Base-by-base conservation (phyloP, 2,329 filamentous ascomycete genomes). In the Lecanicillium sp. region DNA sequence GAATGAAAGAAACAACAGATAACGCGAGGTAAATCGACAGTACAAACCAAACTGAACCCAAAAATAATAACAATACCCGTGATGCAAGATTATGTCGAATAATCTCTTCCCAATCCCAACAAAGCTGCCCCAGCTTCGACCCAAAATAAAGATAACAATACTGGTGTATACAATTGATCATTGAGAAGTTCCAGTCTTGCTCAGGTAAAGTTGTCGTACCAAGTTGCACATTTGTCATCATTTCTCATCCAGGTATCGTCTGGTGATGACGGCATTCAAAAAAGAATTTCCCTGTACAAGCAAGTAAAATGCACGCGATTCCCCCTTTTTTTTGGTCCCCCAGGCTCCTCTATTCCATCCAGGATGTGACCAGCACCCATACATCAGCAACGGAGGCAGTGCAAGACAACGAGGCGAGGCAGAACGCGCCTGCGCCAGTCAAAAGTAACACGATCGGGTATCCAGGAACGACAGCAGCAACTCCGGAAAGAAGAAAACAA, bases 321-420 rank as follows among this genome's bases (percentile, higher is more conserved):
- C 43, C 40, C 35, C n/a, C 32, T 35, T 44, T 35, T 19, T 40
- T 36, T 50, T 38, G 44, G 36, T n/a, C n/a, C 24, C 58, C 52
- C 52, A 55, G 64, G 67, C 66, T 66, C 66, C 65, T 68, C 66
- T 69, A 68, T 66, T 56, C 63, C 57, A 54, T 54, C 59, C 58
- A 55, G 58, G 56, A 41, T 32, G 29, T 10, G 30, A 19, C 27
- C 44, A 27, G 44, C 29, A 41, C 38, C 29, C 5, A 11, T 26
- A 20, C 44, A 78, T 81, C 44, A 87, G 85, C 64, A 56, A 51
- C 19, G 56, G 55, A 8, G 54, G 51, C 39, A 52, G 57, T 51
- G 51, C 50, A 44, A 44, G 15, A 17, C 17, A 49, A 48, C 17
- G 24, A 32, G 27, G 20, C 11, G 33, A 38, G 29, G 24, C 21